These are phyloP conservation scores for Hortiboletus campestris DNA, from an alignment of 768 basidiomycete genomes.

Conservation along the genomic window DNA sequence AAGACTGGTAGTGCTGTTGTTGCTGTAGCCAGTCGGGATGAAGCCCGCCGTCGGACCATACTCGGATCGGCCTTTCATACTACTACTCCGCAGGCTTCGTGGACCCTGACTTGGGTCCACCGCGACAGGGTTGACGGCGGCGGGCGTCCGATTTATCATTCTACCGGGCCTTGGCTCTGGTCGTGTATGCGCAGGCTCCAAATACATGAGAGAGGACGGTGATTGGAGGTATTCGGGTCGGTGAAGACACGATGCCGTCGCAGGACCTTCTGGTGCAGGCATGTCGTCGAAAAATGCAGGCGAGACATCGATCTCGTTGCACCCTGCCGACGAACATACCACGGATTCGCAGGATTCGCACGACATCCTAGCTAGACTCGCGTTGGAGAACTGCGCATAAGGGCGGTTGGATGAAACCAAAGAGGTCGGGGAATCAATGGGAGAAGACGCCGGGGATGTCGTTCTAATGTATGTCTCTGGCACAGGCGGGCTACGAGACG, in stretches of 20 bases:
- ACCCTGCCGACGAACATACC: slow-evolving; percentile 11
- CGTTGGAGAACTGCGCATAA: slow-evolving; percentile 5
- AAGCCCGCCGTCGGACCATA: slow-evolving; percentile 32
- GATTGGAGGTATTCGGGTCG: slow-evolving; percentile 27
- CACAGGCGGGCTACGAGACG: neutral
- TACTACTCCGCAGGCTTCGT: slow-evolving; percentile 1
- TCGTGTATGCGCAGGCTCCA: slow-evolving; percentile 18
- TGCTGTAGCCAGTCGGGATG: slow-evolving; percentile 19
- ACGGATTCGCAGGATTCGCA: slow-evolving; percentile 22
- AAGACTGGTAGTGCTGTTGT: slow-evolving; percentile 7
- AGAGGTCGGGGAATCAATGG: slow-evolving; percentile 16
- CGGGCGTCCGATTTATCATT: neutral
- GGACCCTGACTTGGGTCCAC: slow-evolving; percentile 1
- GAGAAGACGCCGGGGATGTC: neutral
- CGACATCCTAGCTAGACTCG: slow-evolving; percentile 2
- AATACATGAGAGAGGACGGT: slow-evolving; percentile 18
- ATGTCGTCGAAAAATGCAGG: slow-evolving; percentile 45
- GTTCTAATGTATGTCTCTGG: slow-evolving; percentile 1
- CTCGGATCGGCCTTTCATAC: neutral
- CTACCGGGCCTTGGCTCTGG: neutral
- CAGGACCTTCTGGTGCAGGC: slow-evolving; percentile 45
- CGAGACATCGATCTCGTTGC: slow-evolving; percentile 37
- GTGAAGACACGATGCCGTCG: slow-evolving; percentile 38
- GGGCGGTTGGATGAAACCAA: neutral
- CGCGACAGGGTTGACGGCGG: neutral